phyloP scores from a whole-genome alignment of 257 asterid species.

The Solanum verrucosum region DNA sequence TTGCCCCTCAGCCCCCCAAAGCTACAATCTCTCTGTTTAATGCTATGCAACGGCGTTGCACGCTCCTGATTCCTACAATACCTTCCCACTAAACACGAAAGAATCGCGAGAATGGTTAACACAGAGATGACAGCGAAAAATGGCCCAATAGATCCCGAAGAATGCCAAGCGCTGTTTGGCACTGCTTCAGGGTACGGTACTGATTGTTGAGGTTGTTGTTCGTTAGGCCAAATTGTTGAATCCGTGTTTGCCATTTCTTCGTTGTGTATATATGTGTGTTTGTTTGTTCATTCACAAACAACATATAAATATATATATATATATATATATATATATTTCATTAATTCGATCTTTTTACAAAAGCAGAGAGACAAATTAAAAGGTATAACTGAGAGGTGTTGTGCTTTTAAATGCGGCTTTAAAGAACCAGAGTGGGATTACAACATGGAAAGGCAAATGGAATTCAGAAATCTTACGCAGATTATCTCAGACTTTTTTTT shows the following conservation, averaged over 20 bases:
- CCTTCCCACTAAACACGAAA: slow-evolving; percentile 22
- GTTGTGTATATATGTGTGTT: background rate
- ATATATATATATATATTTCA: background rate
- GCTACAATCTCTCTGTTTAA: slow-evolving; percentile 1
- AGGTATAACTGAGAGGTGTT: background rate
- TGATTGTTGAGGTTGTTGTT: slow-evolving; percentile 7
- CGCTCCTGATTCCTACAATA: slow-evolving; percentile 11
- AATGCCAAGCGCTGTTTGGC: background rate
- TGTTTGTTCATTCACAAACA: background rate
- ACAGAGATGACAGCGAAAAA: slow-evolving; percentile 31
- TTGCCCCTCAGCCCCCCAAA: slow-evolving; percentile 10
- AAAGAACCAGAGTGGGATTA: slow-evolving; percentile 2
- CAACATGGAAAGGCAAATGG: slow-evolving; percentile 14
- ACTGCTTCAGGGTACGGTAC: slow-evolving; percentile 4
- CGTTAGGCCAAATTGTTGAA: slow-evolving; percentile 16
- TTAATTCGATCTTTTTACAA: background rate
- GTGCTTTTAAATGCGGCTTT: background rate
- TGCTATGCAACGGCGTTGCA: background rate
- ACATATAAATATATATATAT: no score
- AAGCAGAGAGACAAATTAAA: background rate
- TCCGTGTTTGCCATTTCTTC: slow-evolving; percentile 13
- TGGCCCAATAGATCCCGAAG: slow-evolving; percentile 29
- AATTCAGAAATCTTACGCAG: background rate
- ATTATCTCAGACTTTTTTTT: background rate
- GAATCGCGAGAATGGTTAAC: slow-evolving; percentile 11